Evolutionary conservation across 192 early-diverging fungal genomes (phyloP).

Genomic region (Umbelopsis ramanniana): DNA sequence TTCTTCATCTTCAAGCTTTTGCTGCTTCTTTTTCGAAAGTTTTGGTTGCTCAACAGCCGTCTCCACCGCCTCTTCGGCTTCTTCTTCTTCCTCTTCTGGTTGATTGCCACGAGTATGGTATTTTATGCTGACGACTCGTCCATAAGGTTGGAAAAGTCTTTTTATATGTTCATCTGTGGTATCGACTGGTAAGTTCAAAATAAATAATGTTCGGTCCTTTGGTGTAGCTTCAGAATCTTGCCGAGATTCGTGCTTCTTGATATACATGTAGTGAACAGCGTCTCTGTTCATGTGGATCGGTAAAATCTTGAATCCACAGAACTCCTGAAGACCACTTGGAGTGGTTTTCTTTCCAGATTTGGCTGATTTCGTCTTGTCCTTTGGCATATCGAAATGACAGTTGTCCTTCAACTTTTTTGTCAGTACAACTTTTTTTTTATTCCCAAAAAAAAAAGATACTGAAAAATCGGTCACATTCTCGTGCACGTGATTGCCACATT

Average conservation of each 20-base stretch:
- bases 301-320: slow-evolving; percentile 58
- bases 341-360: not conserved
- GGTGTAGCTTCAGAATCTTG: slow-evolving; percentile 53
- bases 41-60: slow-evolving; percentile 15
- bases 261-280: slow-evolving; percentile 57
- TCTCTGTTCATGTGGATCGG: slow-evolving; percentile 48
- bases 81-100: slow-evolving; percentile 37
- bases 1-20: slow-evolving; percentile 31
- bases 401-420: not conserved
- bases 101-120: slow-evolving; percentile 46
- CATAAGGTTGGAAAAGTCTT: slow-evolving; percentile 63
- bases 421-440: not conserved
- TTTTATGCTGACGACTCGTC: slow-evolving; percentile 55
- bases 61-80: slow-evolving; percentile 38
- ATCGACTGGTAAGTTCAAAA: slow-evolving; percentile 73
- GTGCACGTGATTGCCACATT: slow-evolving; percentile 9
- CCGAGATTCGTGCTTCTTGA: slow-evolving; percentile 55
- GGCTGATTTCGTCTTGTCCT: slow-evolving; percentile 6
- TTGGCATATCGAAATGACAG: slow-evolving; percentile 2
- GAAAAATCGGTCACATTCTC: slow-evolving; percentile 8
- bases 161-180: slow-evolving; percentile 67
- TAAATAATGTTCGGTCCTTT: slow-evolving; percentile 65
- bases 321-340: slow-evolving; percentile 44
- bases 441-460: not conserved
- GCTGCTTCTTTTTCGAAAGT: slow-evolving; percentile 33